A percentile compares a stretch with the other conserved stretches of the same genome.
These are phyloP conservation scores for Beauveria pseudobassiana DNA, from an alignment of 2,329 filamentous ascomycete genomes.

Conservation along the genomic window DNA sequence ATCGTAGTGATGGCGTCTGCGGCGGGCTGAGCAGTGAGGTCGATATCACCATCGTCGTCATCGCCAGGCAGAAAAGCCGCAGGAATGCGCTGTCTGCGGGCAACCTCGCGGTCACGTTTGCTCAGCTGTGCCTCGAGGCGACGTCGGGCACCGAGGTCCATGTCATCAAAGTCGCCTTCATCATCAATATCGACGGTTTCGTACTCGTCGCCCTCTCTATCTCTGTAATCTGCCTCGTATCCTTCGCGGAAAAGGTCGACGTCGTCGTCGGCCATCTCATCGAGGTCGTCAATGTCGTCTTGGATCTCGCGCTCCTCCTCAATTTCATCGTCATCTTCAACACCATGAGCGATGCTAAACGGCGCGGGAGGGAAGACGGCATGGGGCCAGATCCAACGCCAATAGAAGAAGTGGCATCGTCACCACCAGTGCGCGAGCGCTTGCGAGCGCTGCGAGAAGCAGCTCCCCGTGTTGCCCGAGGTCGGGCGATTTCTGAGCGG, in stretches of 20 bases:
- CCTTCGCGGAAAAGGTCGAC: slow-evolving; percentile 71
- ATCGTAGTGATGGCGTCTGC: slow-evolving; percentile 84
- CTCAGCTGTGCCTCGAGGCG: slow-evolving; percentile 66
- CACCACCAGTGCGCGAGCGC: slow-evolving; percentile 44
- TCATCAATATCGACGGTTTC: slow-evolving; percentile 69
- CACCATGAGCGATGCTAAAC: slow-evolving; percentile 57
- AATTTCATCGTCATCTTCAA: slow-evolving; percentile 64
- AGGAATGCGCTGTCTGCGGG: slow-evolving; percentile 58
- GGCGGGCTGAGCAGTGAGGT: slow-evolving; percentile 77
- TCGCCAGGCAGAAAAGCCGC: slow-evolving; percentile 72
- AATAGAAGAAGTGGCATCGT: slow-evolving; percentile 44
- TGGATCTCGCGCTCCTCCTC: slow-evolving; percentile 66
- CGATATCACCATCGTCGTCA: slow-evolving; percentile 75
- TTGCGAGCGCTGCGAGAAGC: slow-evolving; percentile 45
- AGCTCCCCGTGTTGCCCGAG: slow-evolving; percentile 72
- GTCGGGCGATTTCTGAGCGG: slow-evolving; percentile 74
- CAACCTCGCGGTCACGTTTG: slow-evolving; percentile 65
- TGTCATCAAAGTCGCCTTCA: slow-evolving; percentile 63
- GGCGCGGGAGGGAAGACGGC: slow-evolving; percentile 55
- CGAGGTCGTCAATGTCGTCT: slow-evolving; percentile 67
- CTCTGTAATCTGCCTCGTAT: slow-evolving; percentile 63
- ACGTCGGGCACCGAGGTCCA: slow-evolving; percentile 60
- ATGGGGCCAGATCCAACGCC: slow-evolving; percentile 52
- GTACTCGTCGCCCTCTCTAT: slow-evolving; percentile 61
- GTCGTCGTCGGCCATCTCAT: slow-evolving; percentile 75